phyloP scores from a whole-genome alignment of 371 early-diverging fungal species.

The Rhizomucor miehei region DNA sequence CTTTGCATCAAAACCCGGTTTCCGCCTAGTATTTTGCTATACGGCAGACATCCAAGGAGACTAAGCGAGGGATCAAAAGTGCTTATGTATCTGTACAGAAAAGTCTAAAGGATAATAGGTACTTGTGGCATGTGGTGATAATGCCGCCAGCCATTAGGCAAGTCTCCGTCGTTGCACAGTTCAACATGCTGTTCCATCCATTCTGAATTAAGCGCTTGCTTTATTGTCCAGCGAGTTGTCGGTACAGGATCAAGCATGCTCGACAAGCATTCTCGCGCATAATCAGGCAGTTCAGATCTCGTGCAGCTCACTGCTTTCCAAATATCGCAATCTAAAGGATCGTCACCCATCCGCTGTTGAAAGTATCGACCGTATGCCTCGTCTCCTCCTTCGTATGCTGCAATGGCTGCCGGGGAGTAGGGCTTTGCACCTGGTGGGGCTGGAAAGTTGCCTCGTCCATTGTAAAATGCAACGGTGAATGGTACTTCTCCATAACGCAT shows the following conservation, averaged over 20 bases:
- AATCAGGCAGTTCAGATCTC: slow-evolving; percentile 11
- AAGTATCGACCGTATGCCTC: slow-evolving; percentile 24
- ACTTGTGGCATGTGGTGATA: slow-evolving; percentile 21
- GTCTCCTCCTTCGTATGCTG: slow-evolving; percentile 36
- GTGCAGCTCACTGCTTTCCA: slow-evolving; percentile 10
- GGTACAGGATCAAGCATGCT: slow-evolving; percentile 53
- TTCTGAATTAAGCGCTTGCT: slow-evolving; percentile 36
- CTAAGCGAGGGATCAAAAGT: too few relatives aligned
- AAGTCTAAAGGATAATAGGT: too few relatives aligned
- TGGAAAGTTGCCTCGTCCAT: not conserved
- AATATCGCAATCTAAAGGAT: slow-evolving; percentile 12
- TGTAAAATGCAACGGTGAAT: slow-evolving; percentile 12
- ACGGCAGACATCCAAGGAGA: too few relatives aligned
- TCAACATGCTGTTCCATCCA: slow-evolving; percentile 42
- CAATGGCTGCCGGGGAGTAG: slow-evolving; percentile 37
- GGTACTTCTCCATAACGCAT: slow-evolving; percentile 55
- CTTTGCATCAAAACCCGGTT: too few relatives aligned
- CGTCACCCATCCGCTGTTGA: slow-evolving; percentile 4
- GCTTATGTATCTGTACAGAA: too few relatives aligned
- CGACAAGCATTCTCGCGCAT: slow-evolving; percentile 30
- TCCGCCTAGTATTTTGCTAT: too few relatives aligned
- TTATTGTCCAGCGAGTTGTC: slow-evolving; percentile 41
- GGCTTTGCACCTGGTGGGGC: slow-evolving; percentile 40
- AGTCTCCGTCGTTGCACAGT: slow-evolving; percentile 40
- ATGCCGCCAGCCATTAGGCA: slow-evolving; percentile 42